A percentile compares a stretch with the other conserved stretches of the same genome.
These are phyloP conservation scores for Fusarium globosum DNA, from an alignment of 2,329 filamentous ascomycete species.

Conservation along the genomic window DNA sequence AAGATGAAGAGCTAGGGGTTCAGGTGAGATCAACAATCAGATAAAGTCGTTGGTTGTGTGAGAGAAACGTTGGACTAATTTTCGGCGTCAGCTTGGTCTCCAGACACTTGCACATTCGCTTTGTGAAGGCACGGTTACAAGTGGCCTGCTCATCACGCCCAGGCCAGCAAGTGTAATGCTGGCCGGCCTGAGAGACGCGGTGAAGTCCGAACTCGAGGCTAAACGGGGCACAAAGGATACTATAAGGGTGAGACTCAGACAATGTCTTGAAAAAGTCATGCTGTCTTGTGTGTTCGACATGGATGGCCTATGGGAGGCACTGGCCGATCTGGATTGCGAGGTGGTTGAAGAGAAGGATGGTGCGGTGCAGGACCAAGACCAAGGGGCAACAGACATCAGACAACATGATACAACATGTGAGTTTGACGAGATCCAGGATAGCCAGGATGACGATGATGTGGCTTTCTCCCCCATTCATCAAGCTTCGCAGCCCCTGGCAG, in stretches of 20 bases:
- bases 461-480: conserved; percentile 22
- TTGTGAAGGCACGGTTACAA: conserved; percentile 40
- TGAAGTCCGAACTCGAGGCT: conserved; percentile 51
- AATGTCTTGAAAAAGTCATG: conserved; percentile 61
- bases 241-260: conserved; percentile 43
- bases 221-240: conserved; percentile 30
- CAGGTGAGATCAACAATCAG: conserved; percentile 51
- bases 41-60: neutral
- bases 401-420: conserved; percentile 1
- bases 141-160: conserved; percentile 62
- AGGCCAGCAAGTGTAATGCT: conserved; percentile 55
- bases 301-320: conserved; percentile 67
- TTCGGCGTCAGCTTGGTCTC: conserved; percentile 55
- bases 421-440: conserved; percentile 48
- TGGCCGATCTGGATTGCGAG: conserved; percentile 59
- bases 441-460: conserved; percentile 48
- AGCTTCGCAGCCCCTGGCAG: neutral
- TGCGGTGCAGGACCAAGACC: neutral
- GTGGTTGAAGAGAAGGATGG: conserved; percentile 51
- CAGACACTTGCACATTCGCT: conserved; percentile 60
- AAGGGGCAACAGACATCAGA: neutral
- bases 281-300: conserved; percentile 69
- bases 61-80: conserved; percentile 15
- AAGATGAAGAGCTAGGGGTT: conserved; percentile 61
- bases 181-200: conserved; percentile 54